Base-by-base conservation (phyloP, 1,284 basidiomycete species). In the Agroathelia rolfsii region DNA sequence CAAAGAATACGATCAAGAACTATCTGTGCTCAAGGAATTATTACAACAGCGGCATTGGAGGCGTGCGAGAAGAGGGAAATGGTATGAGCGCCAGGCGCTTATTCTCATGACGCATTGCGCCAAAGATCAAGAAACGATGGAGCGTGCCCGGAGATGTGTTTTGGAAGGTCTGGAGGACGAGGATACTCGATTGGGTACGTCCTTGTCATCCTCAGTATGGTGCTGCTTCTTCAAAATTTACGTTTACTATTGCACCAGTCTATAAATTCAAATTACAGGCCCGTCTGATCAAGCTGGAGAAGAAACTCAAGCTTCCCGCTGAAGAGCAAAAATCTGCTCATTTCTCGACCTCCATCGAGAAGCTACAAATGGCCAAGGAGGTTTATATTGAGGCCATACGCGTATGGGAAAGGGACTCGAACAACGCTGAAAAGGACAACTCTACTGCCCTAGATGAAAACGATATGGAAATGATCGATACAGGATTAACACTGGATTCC, bases 21-120 rank as follows among this genome's bases (percentile, higher is more conserved):
- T 80, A 10, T 61, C 69, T 21, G 61, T 93, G 8, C 59, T 95
- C 2, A 62, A 76, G 13, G 64, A 65, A 0, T 61, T 99, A 11
- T 61, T 98, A 3, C 61, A 56, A 3, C 95, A 99, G 51, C 66
- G 59, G 8, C 64, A 75, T 26, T 99, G 94, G 80, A 67, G 84
- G 17, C 69, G 80, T 19, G 86, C 89, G 2, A 80, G 79, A 34
- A 65, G 94, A 33, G 93, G 84, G 37, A 71, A 69, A 25, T 96
- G 93, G 89, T 83, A 97, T 51, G 87, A 94, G 25, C 76, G 93
- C 2, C 67, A 87, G 3, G 89, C 89, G 2, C 58, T 96, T 3
- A 63, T 97, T 12, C 66, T 83, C 28, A 85, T 77, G 53, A 74
- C 59, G 6, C 76, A 93, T 49, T 51, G 65, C 12, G 47, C 50